Conservation (phyloP, 2,329 filamentous ascomycete species). For the Neopestalotiopsis sp. region DNA sequence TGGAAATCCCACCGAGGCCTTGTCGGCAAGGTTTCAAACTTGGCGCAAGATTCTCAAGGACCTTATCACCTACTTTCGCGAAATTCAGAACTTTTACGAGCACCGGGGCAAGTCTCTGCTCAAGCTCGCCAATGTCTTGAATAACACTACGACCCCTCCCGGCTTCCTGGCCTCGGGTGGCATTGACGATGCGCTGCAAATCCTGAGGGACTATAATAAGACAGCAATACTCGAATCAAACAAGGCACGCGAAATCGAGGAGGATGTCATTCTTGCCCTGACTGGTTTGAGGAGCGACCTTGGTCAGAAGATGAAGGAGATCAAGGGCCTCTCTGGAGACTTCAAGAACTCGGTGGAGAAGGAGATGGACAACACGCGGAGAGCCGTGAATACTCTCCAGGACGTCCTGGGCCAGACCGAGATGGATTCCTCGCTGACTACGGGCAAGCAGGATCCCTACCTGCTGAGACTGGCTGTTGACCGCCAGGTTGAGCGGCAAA, state of each 20-base stretch:
- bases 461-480: constrained; percentile 86
- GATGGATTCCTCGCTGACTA: constrained; percentile 74
- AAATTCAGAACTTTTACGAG: constrained; percentile 90
- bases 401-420: constrained; percentile 83
- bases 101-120: constrained; percentile 79
- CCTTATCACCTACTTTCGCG: constrained; percentile 90
- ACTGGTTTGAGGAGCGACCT: constrained; percentile 87
- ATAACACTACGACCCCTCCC: constrained; percentile 77
- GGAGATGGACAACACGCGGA: constrained; percentile 86
- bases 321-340: constrained; percentile 89
- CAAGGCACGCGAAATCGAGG: constrained; percentile 89
- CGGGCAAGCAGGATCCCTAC: constrained; percentile 91
- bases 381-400: constrained; percentile 79
- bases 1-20: constrained; percentile 84
- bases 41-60: constrained; percentile 97
- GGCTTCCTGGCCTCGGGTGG: constrained; percentile 82
- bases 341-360: constrained; percentile 98
- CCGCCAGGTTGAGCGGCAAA: constrained; percentile 86
- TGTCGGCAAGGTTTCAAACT: constrained; percentile 89
- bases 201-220: constrained; percentile 83
- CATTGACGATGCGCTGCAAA: constrained; percentile 84
- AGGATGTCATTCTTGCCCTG: constrained; percentile 87
- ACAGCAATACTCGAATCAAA: constrained; percentile 79
- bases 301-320: constrained; percentile 97
- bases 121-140: constrained; percentile 84